A percentile compares a stretch with the other conserved stretches of the same genome.
These are phyloP conservation scores for Mortierella sp. DNA, from an alignment of 371 early-diverging fungal genomes.

Conservation along the genomic window DNA sequence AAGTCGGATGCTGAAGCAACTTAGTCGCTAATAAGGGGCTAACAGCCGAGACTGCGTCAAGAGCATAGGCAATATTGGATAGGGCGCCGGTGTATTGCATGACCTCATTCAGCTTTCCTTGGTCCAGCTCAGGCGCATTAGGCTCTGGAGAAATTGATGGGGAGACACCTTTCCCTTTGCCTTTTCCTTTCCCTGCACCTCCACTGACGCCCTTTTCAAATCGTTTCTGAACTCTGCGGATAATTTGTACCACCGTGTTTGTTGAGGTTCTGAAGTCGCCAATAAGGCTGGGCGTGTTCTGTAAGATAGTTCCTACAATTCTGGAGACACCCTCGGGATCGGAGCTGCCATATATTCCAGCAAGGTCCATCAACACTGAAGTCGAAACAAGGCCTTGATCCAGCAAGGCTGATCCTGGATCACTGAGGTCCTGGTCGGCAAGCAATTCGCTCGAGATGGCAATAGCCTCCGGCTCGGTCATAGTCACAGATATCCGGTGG, in stretches of 20 bases:
- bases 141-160: slow-evolving; percentile 29
- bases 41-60: slow-evolving; percentile 33
- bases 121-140: slow-evolving; percentile 14
- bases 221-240: slow-evolving; percentile 54
- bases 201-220: slow-evolving; percentile 46
- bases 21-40: slow-evolving; percentile 29
- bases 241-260: slow-evolving; percentile 50
- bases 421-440: slow-evolving; percentile 13
- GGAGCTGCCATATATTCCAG: slow-evolving; percentile 59
- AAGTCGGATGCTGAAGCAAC: slow-evolving; percentile 26
- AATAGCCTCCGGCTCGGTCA: slow-evolving; percentile 25
- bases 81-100: slow-evolving; percentile 38
- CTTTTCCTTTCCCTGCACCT: slow-evolving; percentile 45
- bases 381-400: slow-evolving; percentile 52
- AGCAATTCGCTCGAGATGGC: slow-evolving; percentile 2
- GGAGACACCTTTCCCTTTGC: slow-evolving; percentile 46
- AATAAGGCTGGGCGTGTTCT: slow-evolving; percentile 38
- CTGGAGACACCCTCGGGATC: slow-evolving; percentile 56
- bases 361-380: slow-evolving; percentile 58
- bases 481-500: slow-evolving; percentile 35
- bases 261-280: slow-evolving; percentile 44
- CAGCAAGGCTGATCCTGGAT: slow-evolving; percentile 44
- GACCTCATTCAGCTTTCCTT: slow-evolving; percentile 30
- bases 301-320: slow-evolving; percentile 49
- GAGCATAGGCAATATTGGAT: slow-evolving; percentile 32